phyloP scores from a whole-genome alignment of 164 flowering plant species.

The Umbilicus rupestris region DNA sequence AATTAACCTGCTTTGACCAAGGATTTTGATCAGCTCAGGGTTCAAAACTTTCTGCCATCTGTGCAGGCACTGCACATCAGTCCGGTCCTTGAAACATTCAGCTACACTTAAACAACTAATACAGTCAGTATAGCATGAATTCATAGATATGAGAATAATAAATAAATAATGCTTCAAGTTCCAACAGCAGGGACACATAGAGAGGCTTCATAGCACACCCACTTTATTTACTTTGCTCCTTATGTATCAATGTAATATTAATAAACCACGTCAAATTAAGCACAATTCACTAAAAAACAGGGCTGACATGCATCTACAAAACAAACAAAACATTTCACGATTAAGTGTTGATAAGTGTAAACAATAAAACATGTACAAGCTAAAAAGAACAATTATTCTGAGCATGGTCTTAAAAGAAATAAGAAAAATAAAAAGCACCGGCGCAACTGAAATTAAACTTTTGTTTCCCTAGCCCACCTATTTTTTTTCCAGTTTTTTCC shows the following conservation, averaged over 20 bases:
- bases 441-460: background rate
- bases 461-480: constrained; percentile 20
- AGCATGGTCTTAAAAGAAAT: background rate
- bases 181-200: background rate
- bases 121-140: background rate
- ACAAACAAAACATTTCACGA: background rate
- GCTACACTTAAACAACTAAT: background rate
- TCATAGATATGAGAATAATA: background rate
- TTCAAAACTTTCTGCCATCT: constrained; percentile 10
- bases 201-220: background rate
- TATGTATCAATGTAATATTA: too few relatives aligned
- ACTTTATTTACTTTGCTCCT: background rate
- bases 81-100: constrained; percentile 10
- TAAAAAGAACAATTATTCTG: background rate
- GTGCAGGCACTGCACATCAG: constrained; percentile 10
- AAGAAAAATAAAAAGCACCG: too few relatives aligned
- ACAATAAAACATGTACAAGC: background rate
- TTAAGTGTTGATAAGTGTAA: background rate
- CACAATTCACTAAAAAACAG: background rate
- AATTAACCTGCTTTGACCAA: constrained; percentile 9
- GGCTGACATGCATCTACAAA: background rate
- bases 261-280: too few relatives aligned
- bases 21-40: constrained; percentile 7
- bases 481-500: constrained; percentile 51
- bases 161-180: background rate